Evolutionary conservation across 306 rosid species (phyloP), one percentile per base, ranked within the genome.

Genomic region (Ormosia emarginata): DNA sequence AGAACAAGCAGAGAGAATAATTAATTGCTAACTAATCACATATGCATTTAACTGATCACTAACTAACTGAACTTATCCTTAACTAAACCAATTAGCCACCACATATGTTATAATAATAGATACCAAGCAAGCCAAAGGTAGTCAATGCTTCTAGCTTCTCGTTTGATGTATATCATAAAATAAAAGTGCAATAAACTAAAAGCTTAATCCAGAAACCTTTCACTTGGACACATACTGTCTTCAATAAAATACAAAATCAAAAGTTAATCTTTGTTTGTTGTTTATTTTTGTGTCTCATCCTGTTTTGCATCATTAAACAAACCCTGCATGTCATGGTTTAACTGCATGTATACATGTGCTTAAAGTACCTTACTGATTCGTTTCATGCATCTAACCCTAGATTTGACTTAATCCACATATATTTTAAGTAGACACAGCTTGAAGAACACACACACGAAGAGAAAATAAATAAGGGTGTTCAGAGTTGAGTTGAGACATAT

Each of bases 351-450:
- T 71, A 50, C 91, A 88, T 73, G 91, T 88, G 87, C 87, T 59
- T 82, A 55, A 52, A 76, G 65, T 37, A 52, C 67, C 67, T 24
- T 18, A 44, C 56, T 59, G 82, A 82, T 78, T 79, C 24, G 80
- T 67, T 85, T 77, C 91, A 88, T 88, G 91, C 91, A 88, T 77
- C 89, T 85, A 72, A 82, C 85, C 83, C 64, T 71, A 56, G 72
- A 79, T 63, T 82, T 80, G 91, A 80, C 85, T 67, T 58, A 4
- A 47, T n/a, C 41, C 11, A 43, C 12, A 49, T 41, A 36, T 71
- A 75, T 64, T 80, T 65, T 80, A 86, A 80, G 62, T 8, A 47
- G 59, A 70, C 34, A 71, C 12, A 71, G 59, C 82, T 65, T 76
- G 79, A 69, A 77, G 43, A 83, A 53, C 47, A 49, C 37, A 66